phyloP scores from a whole-genome alignment of 2,329 filamentous ascomycete genomes.

The Tricladium varicosporioides region DNA sequence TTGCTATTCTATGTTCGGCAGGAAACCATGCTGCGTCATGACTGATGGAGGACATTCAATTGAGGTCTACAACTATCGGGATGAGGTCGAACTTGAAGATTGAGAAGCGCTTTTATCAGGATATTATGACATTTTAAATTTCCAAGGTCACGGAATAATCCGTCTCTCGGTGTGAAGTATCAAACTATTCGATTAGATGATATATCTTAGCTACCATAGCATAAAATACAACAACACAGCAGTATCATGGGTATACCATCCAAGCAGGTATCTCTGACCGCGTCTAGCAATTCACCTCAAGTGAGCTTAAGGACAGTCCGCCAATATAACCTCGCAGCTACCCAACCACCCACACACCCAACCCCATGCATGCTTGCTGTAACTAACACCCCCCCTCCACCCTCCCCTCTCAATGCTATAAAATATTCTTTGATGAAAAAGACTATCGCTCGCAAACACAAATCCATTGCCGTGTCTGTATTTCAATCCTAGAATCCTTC shows the following conservation, averaged over 20 bases:
- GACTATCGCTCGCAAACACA: background rate
- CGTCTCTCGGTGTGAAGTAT: background rate
- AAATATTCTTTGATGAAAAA: background rate
- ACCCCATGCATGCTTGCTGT: background rate
- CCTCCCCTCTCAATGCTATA: background rate
- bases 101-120: too few relatives aligned
- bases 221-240: constrained; percentile 1
- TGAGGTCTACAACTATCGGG: too few relatives aligned
- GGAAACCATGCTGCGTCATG: too few relatives aligned
- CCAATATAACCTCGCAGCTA: background rate
- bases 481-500: background rate
- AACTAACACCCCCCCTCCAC: background rate
- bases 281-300: background rate
- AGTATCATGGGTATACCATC: background rate
- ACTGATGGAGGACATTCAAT: too few relatives aligned
- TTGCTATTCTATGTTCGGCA: too few relatives aligned
- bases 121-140: background rate
- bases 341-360: background rate
- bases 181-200: background rate
- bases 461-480: background rate
- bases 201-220: background rate
- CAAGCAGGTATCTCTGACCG: background rate
- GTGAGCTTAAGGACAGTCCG: background rate
- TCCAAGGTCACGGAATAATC: background rate
- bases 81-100: too few relatives aligned